A percentile compares a stretch with the other conserved stretches of the same genome.
Conservation (phyloP, 768 basidiomycete genomes). For the Pilatotrama ljubarskyi region DNA sequence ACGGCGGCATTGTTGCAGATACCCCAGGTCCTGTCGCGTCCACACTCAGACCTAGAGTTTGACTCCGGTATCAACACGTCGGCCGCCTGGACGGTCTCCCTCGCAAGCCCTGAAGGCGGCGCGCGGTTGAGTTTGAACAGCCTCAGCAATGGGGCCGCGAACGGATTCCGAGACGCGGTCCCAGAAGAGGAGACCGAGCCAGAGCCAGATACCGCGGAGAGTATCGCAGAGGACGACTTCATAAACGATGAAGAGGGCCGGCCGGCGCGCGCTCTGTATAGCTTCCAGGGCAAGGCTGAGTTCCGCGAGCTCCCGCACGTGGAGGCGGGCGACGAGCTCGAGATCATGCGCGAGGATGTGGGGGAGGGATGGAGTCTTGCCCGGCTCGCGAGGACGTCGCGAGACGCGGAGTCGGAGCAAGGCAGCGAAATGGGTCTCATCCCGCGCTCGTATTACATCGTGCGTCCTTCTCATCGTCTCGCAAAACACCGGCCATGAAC, state of each 20-base stretch:
- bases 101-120: slow-evolving; percentile 16
- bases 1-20: slow-evolving; percentile 3
- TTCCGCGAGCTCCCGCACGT: slow-evolving; percentile 66
- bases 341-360: slow-evolving; percentile 69
- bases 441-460: slow-evolving; percentile 73
- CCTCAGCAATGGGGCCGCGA: slow-evolving; percentile 52
- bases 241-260: slow-evolving; percentile 32
- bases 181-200: slow-evolving; percentile 35
- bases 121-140: slow-evolving; percentile 22
- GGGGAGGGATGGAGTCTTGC: slow-evolving; percentile 85
- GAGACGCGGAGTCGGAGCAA: slow-evolving; percentile 21
- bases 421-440: slow-evolving; percentile 67
- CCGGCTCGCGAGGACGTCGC: slow-evolving; percentile 33
- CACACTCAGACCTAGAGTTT: slow-evolving; percentile 44
- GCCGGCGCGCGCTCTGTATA: slow-evolving; percentile 68
- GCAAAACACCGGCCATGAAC: neutral
- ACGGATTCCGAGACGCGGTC: slow-evolving; percentile 35
- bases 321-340: slow-evolving; percentile 67
- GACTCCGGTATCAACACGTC: slow-evolving; percentile 81
- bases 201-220: slow-evolving; percentile 21
- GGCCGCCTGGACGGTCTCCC: slow-evolving; percentile 66
- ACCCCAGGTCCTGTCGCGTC: slow-evolving; percentile 19
- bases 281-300: slow-evolving; percentile 74
- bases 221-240: slow-evolving; percentile 32
- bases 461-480: slow-evolving; percentile 35